Evolutionary conservation across 2,329 filamentous ascomycete species (phyloP).

Genomic region (Sarocladium brachiariae): DNA sequence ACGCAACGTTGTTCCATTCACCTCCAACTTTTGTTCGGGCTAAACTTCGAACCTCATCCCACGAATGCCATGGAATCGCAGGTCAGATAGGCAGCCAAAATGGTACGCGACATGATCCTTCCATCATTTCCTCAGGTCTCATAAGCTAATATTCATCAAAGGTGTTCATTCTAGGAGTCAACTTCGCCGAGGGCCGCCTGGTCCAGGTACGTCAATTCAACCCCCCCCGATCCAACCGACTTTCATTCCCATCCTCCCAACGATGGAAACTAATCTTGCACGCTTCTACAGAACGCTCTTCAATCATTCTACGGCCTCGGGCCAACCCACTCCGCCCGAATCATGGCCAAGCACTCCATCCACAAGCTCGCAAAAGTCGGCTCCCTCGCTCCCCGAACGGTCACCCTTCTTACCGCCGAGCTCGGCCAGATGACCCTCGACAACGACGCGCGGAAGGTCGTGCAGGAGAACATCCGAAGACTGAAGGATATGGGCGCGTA

Average conservation of each 20-base stretch:
- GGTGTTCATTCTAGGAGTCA: slow-evolving; percentile 82
- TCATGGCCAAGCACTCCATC: slow-evolving; percentile 86
- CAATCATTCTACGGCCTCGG: slow-evolving; percentile 84
- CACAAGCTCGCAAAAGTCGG: slow-evolving; percentile 76
- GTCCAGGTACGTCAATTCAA: slow-evolving; percentile 58
- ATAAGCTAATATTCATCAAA: slow-evolving; percentile 22
- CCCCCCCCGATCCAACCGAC: too few species aligned
- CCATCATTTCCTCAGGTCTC: neutral
- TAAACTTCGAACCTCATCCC: neutral
- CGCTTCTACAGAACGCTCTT: slow-evolving; percentile 55
- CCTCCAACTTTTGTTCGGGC: slow-evolving; percentile 6
- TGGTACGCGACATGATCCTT: slow-evolving; percentile 18
- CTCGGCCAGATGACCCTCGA: slow-evolving; percentile 90
- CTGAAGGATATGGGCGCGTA: slow-evolving; percentile 89
- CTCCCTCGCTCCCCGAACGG: slow-evolving; percentile 64
- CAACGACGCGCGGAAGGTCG: slow-evolving; percentile 70
- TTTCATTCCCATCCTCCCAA: neutral
- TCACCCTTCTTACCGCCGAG: slow-evolving; percentile 77
- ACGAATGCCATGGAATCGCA: slow-evolving; percentile 5
- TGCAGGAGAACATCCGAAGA: slow-evolving; percentile 79
- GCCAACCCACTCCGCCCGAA: slow-evolving; percentile 57
- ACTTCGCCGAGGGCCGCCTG: slow-evolving; percentile 76
- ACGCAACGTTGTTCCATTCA: neutral
- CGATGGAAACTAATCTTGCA: slow-evolving; percentile 1
- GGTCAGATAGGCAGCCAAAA: slow-evolving; percentile 11